Conservation (phyloP, 106 monocot species). For the Phalaenopsis aphrodite region DNA sequence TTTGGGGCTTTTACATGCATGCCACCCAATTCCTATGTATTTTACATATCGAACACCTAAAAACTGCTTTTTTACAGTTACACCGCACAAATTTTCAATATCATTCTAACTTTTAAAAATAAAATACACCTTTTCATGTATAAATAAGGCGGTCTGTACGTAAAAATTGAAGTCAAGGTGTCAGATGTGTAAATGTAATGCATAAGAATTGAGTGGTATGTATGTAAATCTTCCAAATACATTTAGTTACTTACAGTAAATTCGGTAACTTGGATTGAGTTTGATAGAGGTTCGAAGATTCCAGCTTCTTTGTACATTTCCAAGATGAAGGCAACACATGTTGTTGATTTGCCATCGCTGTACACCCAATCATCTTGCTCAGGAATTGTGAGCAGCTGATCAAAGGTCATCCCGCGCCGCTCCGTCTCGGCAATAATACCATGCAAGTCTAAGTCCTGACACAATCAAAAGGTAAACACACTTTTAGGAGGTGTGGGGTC, state of each 20-base stretch:
- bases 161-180: no score
- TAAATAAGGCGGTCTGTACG: no score
- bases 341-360: constrained; percentile 90
- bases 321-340: constrained; percentile 90
- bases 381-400: constrained; percentile 82
- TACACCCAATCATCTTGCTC: constrained; percentile 97
- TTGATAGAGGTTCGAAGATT: constrained; percentile 54
- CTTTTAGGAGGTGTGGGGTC: no score
- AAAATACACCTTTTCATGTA: no score
- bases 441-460: constrained; percentile 65
- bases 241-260: constrained; percentile 66
- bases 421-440: constrained; percentile 72
- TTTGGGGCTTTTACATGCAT: no score
- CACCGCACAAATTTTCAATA: no score
- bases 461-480: neutral
- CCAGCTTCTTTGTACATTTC: constrained; percentile 93
- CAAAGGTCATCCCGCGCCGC: constrained; percentile 76
- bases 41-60: no score
- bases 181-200: no score
- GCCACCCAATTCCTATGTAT: no score
- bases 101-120: no score
- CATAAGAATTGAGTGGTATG: no score
- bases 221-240: neutral
- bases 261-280: constrained; percentile 87
- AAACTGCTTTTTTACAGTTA: no score